A percentile compares a stretch with the other conserved stretches of the same genome.
These are phyloP conservation scores for Bruguiera parviflora DNA, from an alignment of 345 rosid genomes.

Conservation along the genomic window DNA sequence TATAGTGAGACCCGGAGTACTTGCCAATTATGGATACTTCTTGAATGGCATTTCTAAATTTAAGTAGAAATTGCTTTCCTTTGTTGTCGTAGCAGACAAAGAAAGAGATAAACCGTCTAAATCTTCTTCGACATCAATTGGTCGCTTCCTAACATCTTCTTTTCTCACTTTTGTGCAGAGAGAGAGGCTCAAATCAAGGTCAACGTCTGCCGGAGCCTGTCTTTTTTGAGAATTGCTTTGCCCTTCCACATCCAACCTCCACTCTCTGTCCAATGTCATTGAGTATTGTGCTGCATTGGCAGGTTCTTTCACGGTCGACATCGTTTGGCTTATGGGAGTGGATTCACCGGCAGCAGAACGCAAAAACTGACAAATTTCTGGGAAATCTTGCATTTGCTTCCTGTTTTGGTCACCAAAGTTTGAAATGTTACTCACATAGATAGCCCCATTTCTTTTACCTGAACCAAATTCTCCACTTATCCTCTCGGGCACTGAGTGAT, in stretches of 20 bases:
- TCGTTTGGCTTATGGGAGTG: neutral
- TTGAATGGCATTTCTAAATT: conserved; percentile 1
- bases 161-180: conserved; percentile 42
- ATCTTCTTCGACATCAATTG: conserved; percentile 25
- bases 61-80: neutral
- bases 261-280: neutral
- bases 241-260: conserved; percentile 8
- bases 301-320: neutral
- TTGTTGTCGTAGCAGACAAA: conserved; percentile 36
- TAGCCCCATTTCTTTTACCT: conserved; percentile 19
- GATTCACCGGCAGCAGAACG: neutral
- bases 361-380: neutral
- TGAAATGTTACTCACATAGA: neutral
- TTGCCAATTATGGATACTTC: conserved; percentile 22
- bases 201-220: conserved; percentile 11
- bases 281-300: neutral
- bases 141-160: conserved; percentile 13
- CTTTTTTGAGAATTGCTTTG: conserved; percentile 23
- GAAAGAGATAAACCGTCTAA: conserved; percentile 47
- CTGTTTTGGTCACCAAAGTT: conserved; percentile 5
- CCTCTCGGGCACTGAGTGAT: conserved; percentile 6
- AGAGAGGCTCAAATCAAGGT: conserved; percentile 43
- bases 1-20: conserved; percentile 43
- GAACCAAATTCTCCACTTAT: conserved; percentile 7
- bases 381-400: conserved; percentile 7